Base-by-base conservation (phyloP, 768 basidiomycete genomes). In the Pisolithus sp. region DNA sequence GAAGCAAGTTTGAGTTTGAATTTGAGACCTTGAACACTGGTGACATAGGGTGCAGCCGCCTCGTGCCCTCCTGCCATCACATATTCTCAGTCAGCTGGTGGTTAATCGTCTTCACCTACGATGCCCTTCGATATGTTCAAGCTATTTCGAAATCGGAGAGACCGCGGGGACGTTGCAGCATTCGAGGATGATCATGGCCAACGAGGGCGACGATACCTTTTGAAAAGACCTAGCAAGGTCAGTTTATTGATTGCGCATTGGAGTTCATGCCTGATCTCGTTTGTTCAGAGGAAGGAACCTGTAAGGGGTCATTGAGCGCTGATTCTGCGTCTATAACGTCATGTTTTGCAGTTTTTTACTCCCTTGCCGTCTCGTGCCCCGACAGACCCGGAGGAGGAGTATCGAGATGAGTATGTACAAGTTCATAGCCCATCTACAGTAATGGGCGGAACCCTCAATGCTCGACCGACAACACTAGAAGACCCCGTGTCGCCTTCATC, bases 121-220 rank as follows among this genome's bases (percentile, higher is more conserved):
- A 68, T 68, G 66, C 66, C 66, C 54, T 70, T 68, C 53, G 70
- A 68, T 56, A 68, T 68, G 68, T 68, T 68, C 58, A 68, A 68
- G 57, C 66, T 62, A 57, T 64, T 68, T 45, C 55, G 64, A 51
- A 69, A 56, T 57, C 66, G 66, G 36, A 28, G 44, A 23, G 57
- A 64, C 44, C 66, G 58, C 42, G 62, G 53, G 21, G 66, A 66
- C 56, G 48, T 59, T 26, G 38, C 52, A 40, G 52, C 59, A 44
- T 68, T 64, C 18, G 20, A 50, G 5, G 60, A 62, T 39, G 66
- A 59, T 58, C 62, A 59, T 42, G 64, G 62, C 18, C 68, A 59
- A 36, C 56, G 59, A 48, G 58, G 56, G 41, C 55, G 45, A 56
- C 62, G 59, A 6, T 58, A 53, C 42, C 46, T 63, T 45, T 53